Base-by-base conservation (phyloP, 495 filamentous ascomycete species). In the Penicillium roqueforti region DNA sequence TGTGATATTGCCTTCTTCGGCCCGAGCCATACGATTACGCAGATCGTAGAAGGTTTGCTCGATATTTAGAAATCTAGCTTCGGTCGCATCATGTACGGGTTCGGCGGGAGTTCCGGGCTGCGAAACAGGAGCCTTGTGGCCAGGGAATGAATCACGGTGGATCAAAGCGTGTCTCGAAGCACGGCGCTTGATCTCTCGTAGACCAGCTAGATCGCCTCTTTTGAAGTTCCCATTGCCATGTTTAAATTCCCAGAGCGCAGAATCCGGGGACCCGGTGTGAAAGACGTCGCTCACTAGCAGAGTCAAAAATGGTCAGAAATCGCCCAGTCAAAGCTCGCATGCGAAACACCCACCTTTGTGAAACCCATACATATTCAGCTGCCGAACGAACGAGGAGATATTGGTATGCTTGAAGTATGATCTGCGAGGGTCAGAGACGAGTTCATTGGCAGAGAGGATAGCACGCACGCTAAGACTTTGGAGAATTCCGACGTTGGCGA, bases 341-440 rank as follows among this genome's bases (percentile, higher is more conserved):
- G 26, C 1, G 43, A 32, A 45, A 18, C 45, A 55, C 78, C 45
- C 77, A 93, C 93, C 93, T 91, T 98, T 98, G 72, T 98, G 93
- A 75, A 98, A 98, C 2, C 93, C 93, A 62, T 98, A 98, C 93
- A 98, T 98, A 67, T 98, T 98, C 49, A 98, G 76, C 72, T 98
- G 93, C 44, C 93, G 84, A 32, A 98, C 93, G 67, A 98, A 98
- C 9, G 93, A 98, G 4, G 93, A 97, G 50, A 97, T 95, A 66
- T 98, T 98, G 54, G 93, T 98, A 69, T 98, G 93, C 67, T 98
- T 98, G 71, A 98, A 98, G 69, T 98, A 98, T 83, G 53, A 85
- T 87, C 63, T 42, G 36, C 32, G 59, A 41, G 23, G 20, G 51
- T 75, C 63, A 74, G 70, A 51, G 32, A 41, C 45, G 31, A 47